Evolutionary conservation across 768 basidiomycete genomes (phyloP).

Genomic region (Holtermanniella nyarrowii): DNA sequence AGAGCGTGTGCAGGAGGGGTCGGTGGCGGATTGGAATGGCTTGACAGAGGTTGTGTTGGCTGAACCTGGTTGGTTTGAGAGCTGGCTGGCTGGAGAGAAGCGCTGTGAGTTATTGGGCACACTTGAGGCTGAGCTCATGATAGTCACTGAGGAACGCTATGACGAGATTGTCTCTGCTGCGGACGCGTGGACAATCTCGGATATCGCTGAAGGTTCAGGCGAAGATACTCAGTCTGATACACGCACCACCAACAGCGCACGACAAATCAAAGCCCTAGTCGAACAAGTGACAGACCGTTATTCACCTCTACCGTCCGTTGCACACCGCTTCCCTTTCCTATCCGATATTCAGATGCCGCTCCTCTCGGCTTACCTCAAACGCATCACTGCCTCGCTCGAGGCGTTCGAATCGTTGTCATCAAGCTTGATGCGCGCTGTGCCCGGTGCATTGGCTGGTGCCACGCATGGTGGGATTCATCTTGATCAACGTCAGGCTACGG

Average conservation of each 20-base stretch:
- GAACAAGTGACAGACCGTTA: conserved; percentile 96
- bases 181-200: conserved; percentile 77
- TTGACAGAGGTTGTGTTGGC: conserved; percentile 72
- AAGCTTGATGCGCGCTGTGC: conserved; percentile 76
- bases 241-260: conserved; percentile 70
- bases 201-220: conserved; percentile 49
- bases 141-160: conserved; percentile 83
- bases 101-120: conserved; percentile 54
- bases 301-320: conserved; percentile 65
- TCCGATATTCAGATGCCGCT: conserved; percentile 74
- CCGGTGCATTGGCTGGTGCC: conserved; percentile 66
- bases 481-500: conserved; percentile 59
- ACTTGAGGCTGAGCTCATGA: not conserved
- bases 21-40: conserved; percentile 54
- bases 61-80: conserved; percentile 75
- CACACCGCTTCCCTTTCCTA: conserved; percentile 74
- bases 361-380: conserved; percentile 61
- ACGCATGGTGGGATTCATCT: conserved; percentile 44
- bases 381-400: conserved; percentile 75
- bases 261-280: conserved; percentile 69
- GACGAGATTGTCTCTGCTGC: conserved; percentile 65
- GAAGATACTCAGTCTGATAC: conserved; percentile 43
- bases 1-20: not conserved
- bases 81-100: conserved; percentile 82
- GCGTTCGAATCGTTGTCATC: conserved; percentile 89